These are phyloP conservation scores for Suillus cothurnatus DNA, from an alignment of 768 basidiomycete genomes.

Conservation along the genomic window DNA sequence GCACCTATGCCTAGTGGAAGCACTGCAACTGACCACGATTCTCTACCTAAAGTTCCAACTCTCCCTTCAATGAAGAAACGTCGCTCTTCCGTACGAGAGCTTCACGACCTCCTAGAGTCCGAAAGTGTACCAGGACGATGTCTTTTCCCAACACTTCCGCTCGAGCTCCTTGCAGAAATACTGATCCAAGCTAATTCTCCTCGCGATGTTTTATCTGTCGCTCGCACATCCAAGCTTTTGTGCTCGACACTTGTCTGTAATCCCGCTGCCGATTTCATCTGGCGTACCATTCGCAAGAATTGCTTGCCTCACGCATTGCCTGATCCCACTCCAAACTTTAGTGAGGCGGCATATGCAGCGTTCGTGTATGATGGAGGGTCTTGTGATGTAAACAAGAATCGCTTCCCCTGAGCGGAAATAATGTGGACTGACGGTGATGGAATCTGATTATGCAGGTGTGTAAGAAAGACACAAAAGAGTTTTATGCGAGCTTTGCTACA, in stretches of 20 bases:
- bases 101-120: neutral
- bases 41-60: neutral
- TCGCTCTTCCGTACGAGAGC: neutral
- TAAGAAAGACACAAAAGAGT: slow-evolving; percentile 31
- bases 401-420: neutral
- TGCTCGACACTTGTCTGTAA: slow-evolving; percentile 50
- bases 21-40: neutral
- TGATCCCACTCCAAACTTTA: slow-evolving; percentile 44
- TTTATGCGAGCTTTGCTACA: slow-evolving; percentile 52
- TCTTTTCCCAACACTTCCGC: slow-evolving; percentile 42
- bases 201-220: slow-evolving; percentile 57
- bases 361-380: slow-evolving; percentile 59
- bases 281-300: slow-evolving; percentile 52
- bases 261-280: slow-evolving; percentile 52
- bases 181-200: slow-evolving; percentile 54
- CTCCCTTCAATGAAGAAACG: neutral
- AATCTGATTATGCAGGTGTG: slow-evolving; percentile 39
- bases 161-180: slow-evolving; percentile 68
- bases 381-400: slow-evolving; percentile 49
- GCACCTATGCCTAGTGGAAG: neutral
- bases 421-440: slow-evolving; percentile 1
- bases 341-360: slow-evolving; percentile 63
- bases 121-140: neutral
- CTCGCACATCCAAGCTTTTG: slow-evolving; percentile 58
- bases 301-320: slow-evolving; percentile 41